Conservation (phyloP, 495 filamentous ascomycete species). For the Thermothielavioides terrestris region DNA sequence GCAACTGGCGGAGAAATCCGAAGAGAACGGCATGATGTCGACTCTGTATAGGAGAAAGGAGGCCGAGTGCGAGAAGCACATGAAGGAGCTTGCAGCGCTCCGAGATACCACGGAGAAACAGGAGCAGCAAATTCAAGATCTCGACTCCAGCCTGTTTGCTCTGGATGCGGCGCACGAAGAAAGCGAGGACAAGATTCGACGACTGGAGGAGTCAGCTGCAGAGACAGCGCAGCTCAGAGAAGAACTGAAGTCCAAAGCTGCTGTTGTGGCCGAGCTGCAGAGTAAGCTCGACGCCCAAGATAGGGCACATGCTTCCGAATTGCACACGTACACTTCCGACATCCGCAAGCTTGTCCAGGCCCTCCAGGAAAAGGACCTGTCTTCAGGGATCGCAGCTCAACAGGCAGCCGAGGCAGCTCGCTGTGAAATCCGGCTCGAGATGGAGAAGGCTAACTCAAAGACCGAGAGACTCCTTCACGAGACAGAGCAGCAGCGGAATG, state of each 20-base stretch:
- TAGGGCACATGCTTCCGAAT: conserved; percentile 1
- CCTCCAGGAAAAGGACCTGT: conserved; percentile 14
- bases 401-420: conserved; percentile 2
- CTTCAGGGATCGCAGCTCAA: neutral
- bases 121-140: conserved; percentile 9
- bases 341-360: conserved; percentile 14
- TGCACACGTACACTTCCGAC: conserved; percentile 4
- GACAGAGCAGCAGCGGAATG: conserved; percentile 4
- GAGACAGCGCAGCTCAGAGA: conserved; percentile 6
- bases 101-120: conserved; percentile 3
- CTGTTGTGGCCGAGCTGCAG: conserved; percentile 11
- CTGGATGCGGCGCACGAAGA: conserved; percentile 5
- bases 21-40: conserved; percentile 18
- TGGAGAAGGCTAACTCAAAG: conserved; percentile 7
- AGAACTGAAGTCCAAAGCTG: conserved; percentile 7
- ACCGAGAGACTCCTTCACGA: conserved; percentile 1
- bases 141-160: conserved; percentile 12
- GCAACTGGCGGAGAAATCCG: conserved; percentile 13
- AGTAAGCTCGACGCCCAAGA: conserved; percentile 11
- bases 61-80: conserved; percentile 3
- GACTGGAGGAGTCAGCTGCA: neutral
- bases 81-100: conserved; percentile 5
- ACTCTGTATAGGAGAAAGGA: conserved; percentile 14
- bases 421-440: neutral
- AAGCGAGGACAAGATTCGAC: neutral